Conservation (phyloP, 139 green algal genomes). For the Chlorella sp. region DNA sequence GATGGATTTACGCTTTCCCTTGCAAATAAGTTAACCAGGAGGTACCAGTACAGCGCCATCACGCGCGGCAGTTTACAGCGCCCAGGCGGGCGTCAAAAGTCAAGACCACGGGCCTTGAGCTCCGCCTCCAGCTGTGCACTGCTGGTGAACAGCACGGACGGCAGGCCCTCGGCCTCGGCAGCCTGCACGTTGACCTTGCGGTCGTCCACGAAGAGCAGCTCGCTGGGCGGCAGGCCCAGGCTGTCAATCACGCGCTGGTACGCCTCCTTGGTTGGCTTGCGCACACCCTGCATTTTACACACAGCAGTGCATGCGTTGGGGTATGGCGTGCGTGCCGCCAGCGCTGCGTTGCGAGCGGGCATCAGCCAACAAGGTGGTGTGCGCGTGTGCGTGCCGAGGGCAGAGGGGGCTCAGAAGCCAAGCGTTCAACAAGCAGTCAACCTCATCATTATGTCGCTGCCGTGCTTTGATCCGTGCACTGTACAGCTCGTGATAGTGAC, state of each 20-base stretch:
- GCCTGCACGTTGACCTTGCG: conserved; percentile 36
- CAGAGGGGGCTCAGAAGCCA: too few relatives aligned
- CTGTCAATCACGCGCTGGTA: conserved; percentile 34
- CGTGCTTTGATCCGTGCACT: conserved; percentile 15
- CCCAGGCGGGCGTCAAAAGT: too few relatives aligned
- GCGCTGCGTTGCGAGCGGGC: too few relatives aligned
- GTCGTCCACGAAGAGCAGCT: conserved; percentile 72
- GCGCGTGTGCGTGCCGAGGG: too few relatives aligned
- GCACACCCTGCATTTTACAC: conserved; percentile 50
- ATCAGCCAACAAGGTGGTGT: too few relatives aligned
- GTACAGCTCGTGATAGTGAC: conserved; percentile 20
- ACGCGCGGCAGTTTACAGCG: too few relatives aligned
- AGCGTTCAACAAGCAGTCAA: conserved; percentile 36
- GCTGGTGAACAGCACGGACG: background rate
- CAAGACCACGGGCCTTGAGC: background rate
- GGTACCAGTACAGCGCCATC: too few relatives aligned
- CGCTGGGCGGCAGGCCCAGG: conserved; percentile 18
- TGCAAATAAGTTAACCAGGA: too few relatives aligned
- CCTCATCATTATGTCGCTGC: conserved; percentile 23
- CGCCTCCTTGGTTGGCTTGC: conserved; percentile 54
- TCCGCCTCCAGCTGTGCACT: background rate
- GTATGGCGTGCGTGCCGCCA: too few relatives aligned
- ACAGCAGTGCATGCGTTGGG: too few relatives aligned
- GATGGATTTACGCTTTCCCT: too few relatives aligned
- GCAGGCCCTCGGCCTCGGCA: conserved; percentile 30